Conservation (phyloP, 345 rosid genomes). For the Cochlearia excelsa region DNA sequence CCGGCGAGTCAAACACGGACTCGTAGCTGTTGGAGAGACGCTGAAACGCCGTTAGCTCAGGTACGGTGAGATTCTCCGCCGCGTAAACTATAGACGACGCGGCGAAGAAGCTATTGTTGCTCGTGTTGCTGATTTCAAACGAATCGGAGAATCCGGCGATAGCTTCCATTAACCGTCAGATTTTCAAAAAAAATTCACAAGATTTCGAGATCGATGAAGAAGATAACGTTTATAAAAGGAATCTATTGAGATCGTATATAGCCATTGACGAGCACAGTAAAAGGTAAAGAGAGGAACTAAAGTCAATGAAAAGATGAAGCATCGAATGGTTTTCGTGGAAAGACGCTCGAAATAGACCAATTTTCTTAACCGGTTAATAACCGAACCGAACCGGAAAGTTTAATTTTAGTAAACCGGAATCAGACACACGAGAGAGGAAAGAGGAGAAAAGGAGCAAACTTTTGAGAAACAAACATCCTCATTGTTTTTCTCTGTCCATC, state of each 20-base stretch:
- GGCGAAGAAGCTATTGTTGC: conserved; percentile 46
- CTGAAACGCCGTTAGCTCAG: conserved; percentile 49
- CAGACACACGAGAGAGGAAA: no score
- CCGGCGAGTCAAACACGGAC: conserved; percentile 48
- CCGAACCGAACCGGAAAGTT: neutral
- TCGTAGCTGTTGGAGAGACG: conserved; percentile 57
- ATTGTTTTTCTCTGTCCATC: conserved; percentile 30
- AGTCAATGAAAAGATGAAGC: conserved; percentile 21
- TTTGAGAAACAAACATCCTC: conserved; percentile 21
- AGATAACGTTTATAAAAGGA: no score
- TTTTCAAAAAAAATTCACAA: no score
- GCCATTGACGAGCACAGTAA: conserved; percentile 10
- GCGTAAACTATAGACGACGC: conserved; percentile 29
- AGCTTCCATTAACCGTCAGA: neutral
- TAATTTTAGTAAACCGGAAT: neutral
- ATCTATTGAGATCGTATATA: no score
- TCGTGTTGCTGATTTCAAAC: conserved; percentile 28
- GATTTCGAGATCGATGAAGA: conserved; percentile 3
- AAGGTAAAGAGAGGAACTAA: conserved; percentile 6
- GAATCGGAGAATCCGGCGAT: conserved; percentile 5
- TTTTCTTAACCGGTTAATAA: conserved; percentile 7
- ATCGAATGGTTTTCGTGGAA: conserved; percentile 15
- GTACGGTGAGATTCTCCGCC: conserved; percentile 13
- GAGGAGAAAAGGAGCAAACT: conserved; percentile 14
- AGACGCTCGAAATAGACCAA: neutral